Evolutionary conservation across 495 filamentous ascomycete genomes (phyloP), one percentile per base, ranked within the genome.

Genomic region (Apodospora peruviana): DNA sequence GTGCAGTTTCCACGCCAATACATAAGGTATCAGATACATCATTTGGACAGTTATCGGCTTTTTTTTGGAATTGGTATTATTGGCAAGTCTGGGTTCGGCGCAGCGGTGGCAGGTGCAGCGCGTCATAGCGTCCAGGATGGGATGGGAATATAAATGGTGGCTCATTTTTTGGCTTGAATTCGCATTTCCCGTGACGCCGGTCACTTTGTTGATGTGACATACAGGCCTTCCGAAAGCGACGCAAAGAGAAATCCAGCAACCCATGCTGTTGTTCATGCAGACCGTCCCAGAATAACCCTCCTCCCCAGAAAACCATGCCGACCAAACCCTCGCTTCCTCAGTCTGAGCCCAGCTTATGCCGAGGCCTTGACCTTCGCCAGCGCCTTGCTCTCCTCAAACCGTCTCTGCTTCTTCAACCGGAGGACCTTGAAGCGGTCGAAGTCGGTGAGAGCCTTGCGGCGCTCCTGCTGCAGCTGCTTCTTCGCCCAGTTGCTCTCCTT

Each of bases 391-490:
- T 95, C 84, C 79, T 95, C 91, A 78, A 89, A 96, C 66, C 91
- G 85, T 66, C 86, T 84, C 87, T 96, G 91, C 84, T 97, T 97
- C 83, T 86, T 90, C 75, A 96, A 78, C 69, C 89, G 80, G 81
- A 97, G 79, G 58, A 97, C 91, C 84, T 97, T 96, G 88, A 97
- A 99, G 65, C 93, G 85, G 81, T 99, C 94, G 69, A 99, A 97
- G 79, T 99, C 94, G 76, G 81, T 91, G 53, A 99, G 79, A 60
- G 84, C 83, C 73, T 82, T 84, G 77, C 94, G 84, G 79, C 88
- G 89, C 77, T 88, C 81, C 59, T 77, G 77, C 71, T 83, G 79
- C 56, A 81, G 80, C 66, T 86, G 81, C 78, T 85, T 87, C 89
- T 97, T 90, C 57, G 91, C 90, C 82, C 85, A 94, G 68, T 78